Conservation (phyloP, 495 filamentous ascomycete genomes). For the Aspergillus funiculosus region DNA sequence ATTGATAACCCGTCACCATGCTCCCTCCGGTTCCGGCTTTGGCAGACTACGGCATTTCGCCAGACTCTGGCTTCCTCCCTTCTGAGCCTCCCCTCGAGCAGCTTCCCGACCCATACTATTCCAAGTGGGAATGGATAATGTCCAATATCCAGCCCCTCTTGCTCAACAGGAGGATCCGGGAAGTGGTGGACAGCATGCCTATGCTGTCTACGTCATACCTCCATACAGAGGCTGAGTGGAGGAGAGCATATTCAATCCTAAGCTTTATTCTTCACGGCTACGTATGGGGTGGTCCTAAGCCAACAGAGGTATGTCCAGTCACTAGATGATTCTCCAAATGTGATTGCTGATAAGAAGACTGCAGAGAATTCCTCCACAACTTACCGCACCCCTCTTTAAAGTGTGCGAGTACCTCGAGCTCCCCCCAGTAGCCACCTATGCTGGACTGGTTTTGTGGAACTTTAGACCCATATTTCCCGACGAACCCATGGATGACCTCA, state of each 20-base stretch:
- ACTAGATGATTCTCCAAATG: neutral
- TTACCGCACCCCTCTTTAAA: conserved; percentile 75
- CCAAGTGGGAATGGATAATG: conserved; percentile 81
- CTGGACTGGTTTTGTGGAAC: conserved; percentile 90
- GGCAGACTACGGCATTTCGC: conserved; percentile 82
- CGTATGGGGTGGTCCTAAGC: conserved; percentile 87
- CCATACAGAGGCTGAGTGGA: conserved; percentile 80
- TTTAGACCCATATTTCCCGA: conserved; percentile 81
- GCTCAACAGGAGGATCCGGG: conserved; percentile 71
- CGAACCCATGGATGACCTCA: conserved; percentile 71
- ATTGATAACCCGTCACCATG: conserved; percentile 47
- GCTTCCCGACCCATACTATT: conserved; percentile 84
- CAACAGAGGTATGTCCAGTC: conserved; percentile 55
- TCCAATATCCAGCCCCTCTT: conserved; percentile 83
- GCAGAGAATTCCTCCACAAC: conserved; percentile 74
- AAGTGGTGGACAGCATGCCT: conserved; percentile 70
- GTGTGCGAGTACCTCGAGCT: conserved; percentile 78
- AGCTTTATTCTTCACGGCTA: conserved; percentile 88
- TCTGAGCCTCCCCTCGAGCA: conserved; percentile 68
- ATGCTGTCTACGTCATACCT: conserved; percentile 75
- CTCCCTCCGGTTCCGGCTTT: conserved; percentile 73
- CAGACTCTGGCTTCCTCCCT: conserved; percentile 82
- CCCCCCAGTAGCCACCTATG: conserved; percentile 92
- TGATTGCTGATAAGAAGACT: neutral
- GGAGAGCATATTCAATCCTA: conserved; percentile 80